phyloP scores from a whole-genome alignment of 352 stramenopile genomes.

The Phytophthora lateralis region DNA sequence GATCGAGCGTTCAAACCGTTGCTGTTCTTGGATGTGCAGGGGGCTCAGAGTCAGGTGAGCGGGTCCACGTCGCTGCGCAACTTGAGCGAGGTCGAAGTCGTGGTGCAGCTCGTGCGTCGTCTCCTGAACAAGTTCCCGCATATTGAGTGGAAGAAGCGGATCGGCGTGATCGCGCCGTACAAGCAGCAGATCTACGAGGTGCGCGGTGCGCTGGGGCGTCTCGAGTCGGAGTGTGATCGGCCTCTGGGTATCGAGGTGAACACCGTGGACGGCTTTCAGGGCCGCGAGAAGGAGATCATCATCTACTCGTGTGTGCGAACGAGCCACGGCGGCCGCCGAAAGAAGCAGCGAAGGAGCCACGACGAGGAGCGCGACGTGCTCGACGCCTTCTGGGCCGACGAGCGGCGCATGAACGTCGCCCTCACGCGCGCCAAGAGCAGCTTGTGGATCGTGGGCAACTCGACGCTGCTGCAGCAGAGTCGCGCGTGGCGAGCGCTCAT shows the following conservation, averaged over 20 bases:
- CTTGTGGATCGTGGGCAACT: conserved; percentile 88
- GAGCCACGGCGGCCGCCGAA: conserved; percentile 78
- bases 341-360: conserved; percentile 22
- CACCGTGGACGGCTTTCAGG: conserved; percentile 98
- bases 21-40: conserved; percentile 70
- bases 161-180: conserved; percentile 99
- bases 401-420: conserved; percentile 98
- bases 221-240: conserved; percentile 53
- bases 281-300: conserved; percentile 98
- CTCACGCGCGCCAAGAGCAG: conserved; percentile 97
- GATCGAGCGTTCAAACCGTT: conserved; percentile 60
- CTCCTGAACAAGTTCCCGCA: conserved; percentile 79
- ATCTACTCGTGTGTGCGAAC: conserved; percentile 98
- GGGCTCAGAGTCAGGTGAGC: conserved; percentile 69
- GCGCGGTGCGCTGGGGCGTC: conserved; percentile 68
- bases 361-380: conserved; percentile 28
- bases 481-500: conserved; percentile 72
- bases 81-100: conserved; percentile 77
- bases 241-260: conserved; percentile 85
- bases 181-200: conserved; percentile 97
- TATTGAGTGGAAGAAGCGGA: conserved; percentile 86
- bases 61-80: conserved; percentile 82
- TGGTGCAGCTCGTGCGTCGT: conserved; percentile 91
- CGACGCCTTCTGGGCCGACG: conserved; percentile 95
- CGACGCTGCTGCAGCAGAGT: conserved; percentile 68